Conservation (phyloP, 345 rosid species). For the Corchorus capsularis region DNA sequence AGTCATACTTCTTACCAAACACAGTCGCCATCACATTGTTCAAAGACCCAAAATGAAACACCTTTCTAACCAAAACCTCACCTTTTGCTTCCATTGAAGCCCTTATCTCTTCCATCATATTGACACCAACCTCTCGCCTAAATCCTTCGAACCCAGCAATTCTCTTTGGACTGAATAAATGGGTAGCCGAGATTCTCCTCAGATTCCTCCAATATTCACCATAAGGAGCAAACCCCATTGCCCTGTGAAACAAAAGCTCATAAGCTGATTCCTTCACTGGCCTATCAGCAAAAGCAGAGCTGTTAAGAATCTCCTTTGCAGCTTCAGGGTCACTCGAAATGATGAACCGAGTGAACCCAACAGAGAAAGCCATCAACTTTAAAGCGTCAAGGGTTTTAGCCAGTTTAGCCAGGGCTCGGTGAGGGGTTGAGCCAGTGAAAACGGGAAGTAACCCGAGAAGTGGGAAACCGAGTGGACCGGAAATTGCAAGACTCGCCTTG, state of each 20-base stretch:
- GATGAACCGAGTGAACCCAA: constrained; percentile 71
- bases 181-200: constrained; percentile 75
- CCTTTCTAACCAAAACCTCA: constrained; percentile 46
- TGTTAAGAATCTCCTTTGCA: constrained; percentile 72
- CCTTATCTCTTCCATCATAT: constrained; percentile 49
- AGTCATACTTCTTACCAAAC: constrained; percentile 67
- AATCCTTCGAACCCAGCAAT: constrained; percentile 47
- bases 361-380: constrained; percentile 75
- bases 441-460: constrained; percentile 37
- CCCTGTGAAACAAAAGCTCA: constrained; percentile 75
- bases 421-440: constrained; percentile 36
- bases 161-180: constrained; percentile 76
- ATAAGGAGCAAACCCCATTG: constrained; percentile 86
- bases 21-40: constrained; percentile 78
- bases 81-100: constrained; percentile 31
- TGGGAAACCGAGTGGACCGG: constrained; percentile 72
- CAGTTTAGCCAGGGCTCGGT: constrained; percentile 49
- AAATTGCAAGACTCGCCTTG: constrained; percentile 35
- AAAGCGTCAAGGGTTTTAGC: constrained; percentile 40
- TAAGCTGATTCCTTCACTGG: constrained; percentile 90
- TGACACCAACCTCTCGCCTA: constrained; percentile 48
- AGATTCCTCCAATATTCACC: constrained; percentile 90
- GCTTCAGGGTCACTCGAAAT: constrained; percentile 72
- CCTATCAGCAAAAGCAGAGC: constrained; percentile 79
- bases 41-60: constrained; percentile 70